Conservation (phyloP, 306 rosid genomes). For the Clitoria ternatea region DNA sequence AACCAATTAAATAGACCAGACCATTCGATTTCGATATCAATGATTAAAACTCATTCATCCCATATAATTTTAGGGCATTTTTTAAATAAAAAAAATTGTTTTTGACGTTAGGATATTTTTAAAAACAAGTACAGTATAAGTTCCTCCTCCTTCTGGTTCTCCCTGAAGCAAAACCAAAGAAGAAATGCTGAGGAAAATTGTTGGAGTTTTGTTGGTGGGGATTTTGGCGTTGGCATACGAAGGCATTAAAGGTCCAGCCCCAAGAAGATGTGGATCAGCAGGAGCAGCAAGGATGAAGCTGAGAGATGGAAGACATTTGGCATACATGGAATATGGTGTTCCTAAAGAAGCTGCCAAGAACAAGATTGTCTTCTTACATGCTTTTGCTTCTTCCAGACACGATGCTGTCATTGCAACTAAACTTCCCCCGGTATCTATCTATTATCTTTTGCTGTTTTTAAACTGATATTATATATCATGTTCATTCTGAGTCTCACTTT, state of each 20-base stretch:
- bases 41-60: too few relatives aligned
- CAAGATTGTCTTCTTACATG: constrained; percentile 50
- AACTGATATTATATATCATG: too few relatives aligned
- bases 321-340: constrained; percentile 63
- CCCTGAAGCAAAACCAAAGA: too few relatives aligned
- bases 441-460: too few relatives aligned
- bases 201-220: constrained; percentile 19
- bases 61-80: too few relatives aligned
- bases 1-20: too few relatives aligned
- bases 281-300: constrained; percentile 48
- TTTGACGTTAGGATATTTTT: too few relatives aligned
- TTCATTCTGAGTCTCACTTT: not conserved
- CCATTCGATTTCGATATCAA: too few relatives aligned
- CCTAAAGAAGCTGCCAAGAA: constrained; percentile 37
- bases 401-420: constrained; percentile 10
- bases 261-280: constrained; percentile 43
- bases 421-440: not conserved
- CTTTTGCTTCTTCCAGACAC: constrained; percentile 17
- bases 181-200: not conserved
- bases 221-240: constrained; percentile 34
- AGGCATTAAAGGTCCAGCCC: constrained; percentile 32
- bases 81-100: too few relatives aligned
- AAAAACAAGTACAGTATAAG: too few relatives aligned
- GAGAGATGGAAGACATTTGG: constrained; percentile 62
- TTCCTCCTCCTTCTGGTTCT: too few relatives aligned